Base-by-base conservation (phyloP, 169 alveolate genomes). In the Plasmodium gonderi region DNA sequence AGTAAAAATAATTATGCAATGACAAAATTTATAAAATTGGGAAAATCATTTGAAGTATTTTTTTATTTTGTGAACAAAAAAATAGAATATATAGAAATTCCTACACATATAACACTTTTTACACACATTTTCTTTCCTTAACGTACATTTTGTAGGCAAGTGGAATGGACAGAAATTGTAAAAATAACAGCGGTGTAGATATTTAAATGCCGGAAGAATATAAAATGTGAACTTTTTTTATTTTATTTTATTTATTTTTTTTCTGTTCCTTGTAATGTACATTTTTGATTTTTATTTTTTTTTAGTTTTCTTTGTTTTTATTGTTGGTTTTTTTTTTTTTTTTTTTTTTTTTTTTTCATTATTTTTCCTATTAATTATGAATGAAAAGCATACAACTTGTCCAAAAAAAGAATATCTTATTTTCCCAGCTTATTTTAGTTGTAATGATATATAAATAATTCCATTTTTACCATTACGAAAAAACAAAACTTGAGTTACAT, bases 161-260 rank as follows among this genome's bases (percentile, higher is more conserved):
- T 85, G 9, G 33, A 85, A 33, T 85, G 92, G 92, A 85, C 80
- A 72, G 92, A 85, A 74, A 74, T 44, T 74, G 87, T 85, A 33
- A 85, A 75, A 60, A 77, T 85, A 40, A 45, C 92, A 29, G n/a
- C 79, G 26, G 72, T 60, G 72, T 60, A 60, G 54, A 51, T 74
- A 44, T 74, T 29, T 40, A 69, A 45, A n/a, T 60, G 42, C 29
- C 79, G 14, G 7, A 44, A 31, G 33, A 78, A 23, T 29, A 9
- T 29, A 72, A 69, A 31, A 42, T 31, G 5, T 65, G 47, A 47
- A 65, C 17, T 36, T 31, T 12, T 47, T 69, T 14, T 38, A 29
- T 26, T 42, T 83, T 83, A 64, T 82, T 68, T 65, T 42, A 20
- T 81, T 65, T 81, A 60, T 82, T 17, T 6, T 80, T 64, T 69